Evolutionary conservation across 768 basidiomycete genomes (phyloP).

Genomic region (Rhizopogon vulgaris): DNA sequence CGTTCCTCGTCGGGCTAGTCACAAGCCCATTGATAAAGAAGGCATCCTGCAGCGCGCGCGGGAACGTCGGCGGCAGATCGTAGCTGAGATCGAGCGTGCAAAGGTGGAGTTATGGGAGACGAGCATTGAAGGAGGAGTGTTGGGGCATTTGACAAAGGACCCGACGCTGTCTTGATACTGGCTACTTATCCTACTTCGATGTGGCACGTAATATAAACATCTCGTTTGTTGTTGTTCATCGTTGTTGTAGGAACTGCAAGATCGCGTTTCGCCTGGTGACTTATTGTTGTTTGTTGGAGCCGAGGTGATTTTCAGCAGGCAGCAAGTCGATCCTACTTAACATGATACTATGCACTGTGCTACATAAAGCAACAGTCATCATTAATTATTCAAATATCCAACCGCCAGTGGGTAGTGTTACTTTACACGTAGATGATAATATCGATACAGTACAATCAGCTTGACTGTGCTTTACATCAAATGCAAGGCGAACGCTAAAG

Average conservation of each 20-base stretch:
- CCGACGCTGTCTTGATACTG: not conserved
- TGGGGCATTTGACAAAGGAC: conserved; percentile 41
- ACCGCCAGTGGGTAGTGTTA: no score
- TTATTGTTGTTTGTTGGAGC: no score
- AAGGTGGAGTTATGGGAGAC: conserved; percentile 71
- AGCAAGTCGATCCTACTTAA: no score
- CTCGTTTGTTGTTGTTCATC: not conserved
- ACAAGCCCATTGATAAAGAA: conserved; percentile 25
- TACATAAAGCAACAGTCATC: no score
- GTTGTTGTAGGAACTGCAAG: not conserved
- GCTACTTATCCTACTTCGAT: not conserved
- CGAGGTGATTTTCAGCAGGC: no score
- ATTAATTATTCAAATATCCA: no score
- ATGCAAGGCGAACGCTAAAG: no score
- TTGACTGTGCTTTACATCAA: no score
- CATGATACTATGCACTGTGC: no score
- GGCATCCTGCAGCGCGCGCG: conserved; percentile 48
- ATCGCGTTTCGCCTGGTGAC: not conserved
- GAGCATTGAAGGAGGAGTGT: conserved; percentile 62
- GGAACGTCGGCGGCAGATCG: conserved; percentile 46
- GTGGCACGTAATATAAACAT: not conserved
- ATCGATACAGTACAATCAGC: no score
- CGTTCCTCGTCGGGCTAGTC: not conserved
- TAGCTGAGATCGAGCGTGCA: conserved; percentile 49
- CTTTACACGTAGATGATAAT: no score